Evolutionary conservation across 2,329 filamentous ascomycete species (phyloP).

Genomic region (Gremmenia infestans): DNA sequence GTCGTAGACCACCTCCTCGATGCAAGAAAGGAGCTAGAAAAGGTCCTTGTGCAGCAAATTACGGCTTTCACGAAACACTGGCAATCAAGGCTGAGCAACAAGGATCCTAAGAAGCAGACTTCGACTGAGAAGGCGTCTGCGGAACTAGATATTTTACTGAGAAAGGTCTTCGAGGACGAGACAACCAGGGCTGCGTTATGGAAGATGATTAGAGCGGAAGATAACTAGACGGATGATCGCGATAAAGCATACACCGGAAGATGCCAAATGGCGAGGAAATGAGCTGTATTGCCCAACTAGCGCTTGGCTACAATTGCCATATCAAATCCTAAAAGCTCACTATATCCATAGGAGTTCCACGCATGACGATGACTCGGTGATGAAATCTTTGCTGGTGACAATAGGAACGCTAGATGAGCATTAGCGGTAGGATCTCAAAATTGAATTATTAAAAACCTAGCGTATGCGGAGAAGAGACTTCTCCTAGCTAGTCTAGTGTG

Average conservation of each 20-base stretch:
- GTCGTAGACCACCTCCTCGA: conserved; percentile 44
- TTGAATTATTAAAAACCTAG: background rate
- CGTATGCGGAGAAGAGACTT: background rate
- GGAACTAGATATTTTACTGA: conserved; percentile 52
- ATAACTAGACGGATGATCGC: conserved; percentile 1
- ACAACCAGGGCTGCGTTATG: conserved; percentile 29
- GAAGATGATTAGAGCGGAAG: conserved; percentile 30
- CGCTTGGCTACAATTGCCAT: no score
- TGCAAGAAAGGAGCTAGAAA: conserved; percentile 60
- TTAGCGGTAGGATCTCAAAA: background rate
- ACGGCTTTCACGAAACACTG: conserved; percentile 59
- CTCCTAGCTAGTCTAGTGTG: background rate
- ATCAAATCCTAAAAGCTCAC: background rate
- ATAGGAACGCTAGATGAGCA: background rate
- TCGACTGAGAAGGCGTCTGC: conserved; percentile 48
- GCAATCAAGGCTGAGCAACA: conserved; percentile 45
- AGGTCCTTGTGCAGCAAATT: conserved; percentile 57
- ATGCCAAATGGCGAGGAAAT: background rate
- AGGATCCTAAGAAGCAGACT: conserved; percentile 36
- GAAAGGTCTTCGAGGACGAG: conserved; percentile 45
- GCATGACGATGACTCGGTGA: background rate
- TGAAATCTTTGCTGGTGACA: background rate
- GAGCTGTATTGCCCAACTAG: no score
- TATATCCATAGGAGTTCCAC: background rate
- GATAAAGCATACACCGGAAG: background rate